phyloP scores from a whole-genome alignment of 495 filamentous ascomycete genomes.

The Aspergillus coremiiformis region DNA sequence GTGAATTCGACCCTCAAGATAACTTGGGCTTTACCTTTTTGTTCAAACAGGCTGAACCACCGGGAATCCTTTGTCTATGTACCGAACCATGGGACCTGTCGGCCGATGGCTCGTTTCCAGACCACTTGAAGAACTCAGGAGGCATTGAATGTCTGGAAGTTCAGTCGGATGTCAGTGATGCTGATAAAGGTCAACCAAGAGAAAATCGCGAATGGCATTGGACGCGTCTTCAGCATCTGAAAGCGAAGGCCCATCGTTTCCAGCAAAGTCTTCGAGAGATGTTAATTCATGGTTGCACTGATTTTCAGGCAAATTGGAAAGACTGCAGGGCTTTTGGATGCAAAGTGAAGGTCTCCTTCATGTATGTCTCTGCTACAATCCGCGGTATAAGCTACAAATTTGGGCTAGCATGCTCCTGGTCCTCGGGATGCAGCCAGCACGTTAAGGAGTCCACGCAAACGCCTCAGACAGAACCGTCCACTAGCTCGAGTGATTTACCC shows the following conservation, averaged over 20 bases:
- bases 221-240: constrained; percentile 23
- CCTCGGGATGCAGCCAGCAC: background rate
- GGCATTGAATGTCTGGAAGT: background rate
- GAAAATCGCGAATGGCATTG: constrained; percentile 17
- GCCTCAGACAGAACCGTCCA: background rate
- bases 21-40: constrained; percentile 12
- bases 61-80: constrained; percentile 38
- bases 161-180: background rate
- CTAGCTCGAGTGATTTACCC: background rate
- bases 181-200: background rate
- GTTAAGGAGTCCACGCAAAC: background rate
- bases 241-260: constrained; percentile 1
- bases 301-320: constrained; percentile 5
- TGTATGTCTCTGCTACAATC: constrained; percentile 17
- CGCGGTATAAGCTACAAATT: constrained; percentile 19
- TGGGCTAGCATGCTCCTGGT: background rate
- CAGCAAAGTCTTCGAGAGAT: constrained; percentile 4
- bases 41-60: background rate
- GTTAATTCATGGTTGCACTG: constrained; percentile 1
- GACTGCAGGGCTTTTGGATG: constrained; percentile 10
- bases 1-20: constrained; percentile 24
- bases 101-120: constrained; percentile 28
- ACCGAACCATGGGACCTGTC: constrained; percentile 28
- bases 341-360: constrained; percentile 8
- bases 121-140: background rate